Evolutionary conservation across 352 stramenopile species (phyloP), one percentile per base, ranked within the genome.

Genomic region (Pseudoperonospora humuli): DNA sequence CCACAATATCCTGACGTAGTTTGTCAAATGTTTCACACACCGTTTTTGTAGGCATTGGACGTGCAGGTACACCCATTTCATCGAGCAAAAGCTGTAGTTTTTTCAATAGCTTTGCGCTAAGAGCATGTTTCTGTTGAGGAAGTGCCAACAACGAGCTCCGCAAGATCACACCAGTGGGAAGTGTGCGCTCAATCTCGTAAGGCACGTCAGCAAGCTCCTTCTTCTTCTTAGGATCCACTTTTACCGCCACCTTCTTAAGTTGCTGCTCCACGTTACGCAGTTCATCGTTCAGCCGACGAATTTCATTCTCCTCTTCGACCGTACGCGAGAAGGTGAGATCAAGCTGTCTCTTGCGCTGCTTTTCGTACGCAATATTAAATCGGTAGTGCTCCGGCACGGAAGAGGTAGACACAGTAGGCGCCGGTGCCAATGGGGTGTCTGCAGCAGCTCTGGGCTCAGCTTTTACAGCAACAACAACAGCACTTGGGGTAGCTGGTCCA

Each of bases 301-400:
- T 74, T 36, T 84, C 72, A 21, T 76, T 69, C 39, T 87, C 75
- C 46, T 87, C 75, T 38, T 79, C 75, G 26, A 54, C 54, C 9
- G 75, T 80, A 4, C 75, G 70, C n/a, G 62, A 67, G 40, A 87
- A 87, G 7, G 54, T 42, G 11, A 81, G 42, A 35, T 87, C 75
- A 27, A 87, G 46, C 39, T 84, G 72, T 15, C 50, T 67, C 57
- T 87, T 87, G 36, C 75, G 71, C 40, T 87, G 75, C 28, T 74
- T 81, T 52, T 87, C 75, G 49, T 87, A 85, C 4, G 43, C 52
- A 18, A 83, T 60, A 43, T 84, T 80, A 42, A 84, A 87, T 18
- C 36, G 56, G 40, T 69, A 84, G 28, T 70, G 63, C 32, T 63
- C 60, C 11, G 23, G 50, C 25, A 54, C 29, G 18, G 55, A 27